Evolutionary conservation across 2,329 filamentous ascomycete genomes (phyloP).

Genomic region (Colletotrichum brevisporum): DNA sequence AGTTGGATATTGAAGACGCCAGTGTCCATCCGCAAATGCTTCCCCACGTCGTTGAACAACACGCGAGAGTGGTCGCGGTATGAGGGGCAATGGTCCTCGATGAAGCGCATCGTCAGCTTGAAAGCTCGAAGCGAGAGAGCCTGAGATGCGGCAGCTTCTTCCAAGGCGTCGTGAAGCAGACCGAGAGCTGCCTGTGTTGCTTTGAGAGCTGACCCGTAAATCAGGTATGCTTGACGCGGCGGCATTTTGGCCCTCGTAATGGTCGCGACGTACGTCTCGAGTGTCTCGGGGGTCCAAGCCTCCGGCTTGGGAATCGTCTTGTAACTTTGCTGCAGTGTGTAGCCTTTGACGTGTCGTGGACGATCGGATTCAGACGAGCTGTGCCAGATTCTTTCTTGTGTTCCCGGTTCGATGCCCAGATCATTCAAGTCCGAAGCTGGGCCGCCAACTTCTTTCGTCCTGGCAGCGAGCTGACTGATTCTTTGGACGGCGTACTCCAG

Average conservation of each 20-base stretch:
- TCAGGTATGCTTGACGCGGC: slow-evolving; percentile 48
- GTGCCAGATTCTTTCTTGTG: slow-evolving; percentile 17
- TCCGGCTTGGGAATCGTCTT: slow-evolving; percentile 56
- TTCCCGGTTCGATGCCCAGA: not conserved
- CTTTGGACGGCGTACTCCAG: slow-evolving; percentile 31
- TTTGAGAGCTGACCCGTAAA: slow-evolving; percentile 52
- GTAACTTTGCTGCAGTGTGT: slow-evolving; percentile 44
- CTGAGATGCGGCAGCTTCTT: slow-evolving; percentile 50
- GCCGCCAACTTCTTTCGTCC: slow-evolving; percentile 5
- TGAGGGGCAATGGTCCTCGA: slow-evolving; percentile 48
- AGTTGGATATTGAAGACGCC: slow-evolving; percentile 65
- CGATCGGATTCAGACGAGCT: slow-evolving; percentile 13
- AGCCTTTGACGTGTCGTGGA: slow-evolving; percentile 9
- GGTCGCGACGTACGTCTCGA: slow-evolving; percentile 58
- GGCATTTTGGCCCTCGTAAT: slow-evolving; percentile 57
- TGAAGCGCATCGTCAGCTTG: slow-evolving; percentile 61
- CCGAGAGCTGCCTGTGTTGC: slow-evolving; percentile 56
- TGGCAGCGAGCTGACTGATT: slow-evolving; percentile 19
- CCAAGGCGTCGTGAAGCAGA: slow-evolving; percentile 56
- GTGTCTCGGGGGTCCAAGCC: slow-evolving; percentile 57
- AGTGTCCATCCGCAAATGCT: slow-evolving; percentile 58
- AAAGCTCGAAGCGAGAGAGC: slow-evolving; percentile 57
- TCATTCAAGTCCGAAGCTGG: not conserved
- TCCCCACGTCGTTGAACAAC: slow-evolving; percentile 55
- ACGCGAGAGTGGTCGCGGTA: slow-evolving; percentile 46